Evolutionary conservation across 176 grass and related monocot species (phyloP).

Genomic region (Hyparrhenia diplandra): DNA sequence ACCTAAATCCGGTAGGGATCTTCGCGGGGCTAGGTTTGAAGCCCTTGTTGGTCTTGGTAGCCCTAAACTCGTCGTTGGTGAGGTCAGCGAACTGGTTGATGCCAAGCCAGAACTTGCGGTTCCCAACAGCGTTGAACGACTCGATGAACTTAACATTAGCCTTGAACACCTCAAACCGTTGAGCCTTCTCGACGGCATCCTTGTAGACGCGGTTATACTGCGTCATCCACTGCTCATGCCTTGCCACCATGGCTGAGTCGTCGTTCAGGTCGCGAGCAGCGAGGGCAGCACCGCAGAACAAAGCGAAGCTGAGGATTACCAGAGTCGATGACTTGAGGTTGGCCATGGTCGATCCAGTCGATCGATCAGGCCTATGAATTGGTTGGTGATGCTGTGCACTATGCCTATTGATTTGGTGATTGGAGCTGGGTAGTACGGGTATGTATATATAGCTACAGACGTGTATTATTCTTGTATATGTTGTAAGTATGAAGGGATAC

Average conservation of each 20-base stretch:
- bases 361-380: background rate
- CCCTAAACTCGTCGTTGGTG: background rate
- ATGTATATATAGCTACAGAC: background rate
- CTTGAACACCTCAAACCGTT: background rate
- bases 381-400: background rate
- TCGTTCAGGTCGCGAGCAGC: background rate
- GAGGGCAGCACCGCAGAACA: background rate
- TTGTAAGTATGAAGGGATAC: background rate
- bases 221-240: background rate
- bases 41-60: background rate
- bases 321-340: background rate
- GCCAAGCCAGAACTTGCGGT: background rate
- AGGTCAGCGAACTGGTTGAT: background rate
- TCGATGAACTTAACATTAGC: background rate
- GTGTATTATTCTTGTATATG: background rate
- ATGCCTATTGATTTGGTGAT: background rate
- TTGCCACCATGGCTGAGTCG: background rate
- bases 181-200: background rate
- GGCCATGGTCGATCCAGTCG: background rate
- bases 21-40: background rate
- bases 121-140: background rate
- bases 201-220: background rate
- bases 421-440: background rate
- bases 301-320: background rate
- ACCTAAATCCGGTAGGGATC: background rate